These are phyloP conservation scores for Papiliotrema laurentii DNA, from an alignment of 1,284 basidiomycete species.

Conservation along the genomic window DNA sequence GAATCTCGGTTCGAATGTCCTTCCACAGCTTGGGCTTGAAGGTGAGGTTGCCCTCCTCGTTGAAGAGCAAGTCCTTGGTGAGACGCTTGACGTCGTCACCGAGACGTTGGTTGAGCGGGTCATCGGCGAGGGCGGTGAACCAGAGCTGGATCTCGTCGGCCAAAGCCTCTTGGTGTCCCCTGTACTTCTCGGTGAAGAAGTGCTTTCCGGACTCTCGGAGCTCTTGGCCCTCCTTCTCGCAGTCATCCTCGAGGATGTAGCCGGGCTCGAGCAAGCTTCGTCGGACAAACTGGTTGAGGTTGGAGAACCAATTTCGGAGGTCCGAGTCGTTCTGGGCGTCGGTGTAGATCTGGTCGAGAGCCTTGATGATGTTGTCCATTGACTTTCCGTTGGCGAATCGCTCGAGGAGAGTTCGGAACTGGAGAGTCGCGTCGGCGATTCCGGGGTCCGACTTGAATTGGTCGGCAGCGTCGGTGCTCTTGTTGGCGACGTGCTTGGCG, in stretches of 20 bases:
- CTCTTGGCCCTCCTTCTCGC: constrained; percentile 58
- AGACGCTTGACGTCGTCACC: constrained; percentile 78
- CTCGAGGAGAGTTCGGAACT: constrained; percentile 78
- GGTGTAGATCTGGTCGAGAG: constrained; percentile 67
- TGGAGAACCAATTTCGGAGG: constrained; percentile 70
- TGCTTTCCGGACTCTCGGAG: constrained; percentile 65
- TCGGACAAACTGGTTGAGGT: constrained; percentile 63
- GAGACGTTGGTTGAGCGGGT: constrained; percentile 75
- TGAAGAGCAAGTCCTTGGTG: constrained; percentile 72
- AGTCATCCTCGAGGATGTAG: constrained; percentile 77
- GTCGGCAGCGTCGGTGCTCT: constrained; percentile 46
- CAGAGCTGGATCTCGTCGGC: constrained; percentile 67
- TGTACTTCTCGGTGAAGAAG: constrained; percentile 84
- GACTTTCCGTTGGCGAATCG: constrained; percentile 74
- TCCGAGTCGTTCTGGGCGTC: constrained; percentile 73
- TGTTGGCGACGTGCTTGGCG: constrained; percentile 52
- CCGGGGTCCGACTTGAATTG: constrained; percentile 54
- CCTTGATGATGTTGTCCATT: constrained; percentile 66
- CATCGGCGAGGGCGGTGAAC: constrained; percentile 78
- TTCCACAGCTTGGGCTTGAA: constrained; percentile 89
- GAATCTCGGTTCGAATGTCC: constrained; percentile 73
- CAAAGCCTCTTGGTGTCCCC: constrained; percentile 72
- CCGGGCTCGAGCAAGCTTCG: constrained; percentile 79
- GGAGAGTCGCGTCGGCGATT: constrained; percentile 58
- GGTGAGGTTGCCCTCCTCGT: constrained; percentile 69